Percentiles rank a stretch among this genome's conserved stretches.
Evolutionary conservation across 2,329 filamentous ascomycete species (phyloP).

Genomic region (Fusarium udum): DNA sequence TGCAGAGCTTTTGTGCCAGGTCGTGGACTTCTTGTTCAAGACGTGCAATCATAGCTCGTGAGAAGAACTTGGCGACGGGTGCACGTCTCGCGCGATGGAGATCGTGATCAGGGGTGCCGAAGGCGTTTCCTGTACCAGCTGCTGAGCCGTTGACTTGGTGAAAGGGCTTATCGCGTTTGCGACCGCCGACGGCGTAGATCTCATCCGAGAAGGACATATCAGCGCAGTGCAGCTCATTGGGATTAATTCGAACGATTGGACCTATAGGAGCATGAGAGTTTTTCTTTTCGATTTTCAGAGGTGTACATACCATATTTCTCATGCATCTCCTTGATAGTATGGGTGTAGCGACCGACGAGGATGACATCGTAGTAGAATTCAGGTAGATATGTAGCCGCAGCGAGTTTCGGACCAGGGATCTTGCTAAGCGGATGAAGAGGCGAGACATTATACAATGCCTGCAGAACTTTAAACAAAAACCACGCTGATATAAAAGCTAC

Average conservation of each 20-base stretch:
- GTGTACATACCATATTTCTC: slow-evolving; percentile 2
- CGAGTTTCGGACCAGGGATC: slow-evolving; percentile 17
- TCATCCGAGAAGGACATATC: slow-evolving; percentile 23
- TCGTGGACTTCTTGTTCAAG: slow-evolving; percentile 8
- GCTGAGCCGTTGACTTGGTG: slow-evolving; percentile 18
- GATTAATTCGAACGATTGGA: slow-evolving; percentile 10
- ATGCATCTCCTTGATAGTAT: slow-evolving; percentile 15
- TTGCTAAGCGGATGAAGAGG: slow-evolving; percentile 13
- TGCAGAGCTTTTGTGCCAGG: slow-evolving; percentile 7
- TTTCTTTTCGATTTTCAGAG: accelerated
- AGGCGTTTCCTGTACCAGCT: background rate
- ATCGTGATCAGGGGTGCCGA: slow-evolving; percentile 10
- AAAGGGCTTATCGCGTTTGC: slow-evolving; percentile 12
- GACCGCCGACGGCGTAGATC: slow-evolving; percentile 15
- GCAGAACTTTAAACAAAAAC: background rate
- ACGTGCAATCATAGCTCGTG: slow-evolving; percentile 7
- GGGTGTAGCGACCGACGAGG: slow-evolving; percentile 17
- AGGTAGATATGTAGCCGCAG: slow-evolving; percentile 12
- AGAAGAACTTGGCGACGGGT: slow-evolving; percentile 16
- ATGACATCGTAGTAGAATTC: slow-evolving; percentile 24
- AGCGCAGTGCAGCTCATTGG: slow-evolving; percentile 9
- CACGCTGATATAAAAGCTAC: background rate
- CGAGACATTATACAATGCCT: slow-evolving; percentile 14
- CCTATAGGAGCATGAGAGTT: too few relatives aligned
- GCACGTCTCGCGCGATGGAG: slow-evolving; percentile 6